Percentiles rank a stretch among this genome's conserved stretches.
Evolutionary conservation across 75 land plant genomes (phyloP).

Genomic region (Cunninghamia lanceolata): DNA sequence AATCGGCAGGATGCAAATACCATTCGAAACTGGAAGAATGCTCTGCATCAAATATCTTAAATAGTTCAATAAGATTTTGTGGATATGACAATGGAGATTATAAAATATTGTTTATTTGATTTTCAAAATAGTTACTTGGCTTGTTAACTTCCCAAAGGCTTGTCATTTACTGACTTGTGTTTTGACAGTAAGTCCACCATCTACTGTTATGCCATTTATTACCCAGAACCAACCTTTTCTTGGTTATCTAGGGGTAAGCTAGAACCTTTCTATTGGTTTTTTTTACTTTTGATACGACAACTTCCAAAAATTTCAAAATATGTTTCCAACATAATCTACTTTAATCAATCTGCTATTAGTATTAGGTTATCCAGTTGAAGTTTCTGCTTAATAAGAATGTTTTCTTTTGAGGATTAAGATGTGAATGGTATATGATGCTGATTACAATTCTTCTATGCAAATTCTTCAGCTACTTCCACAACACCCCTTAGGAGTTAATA

Average conservation of each 20-base stretch:
- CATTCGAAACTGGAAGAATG: too few species aligned
- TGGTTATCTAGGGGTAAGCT: conserved; percentile 6
- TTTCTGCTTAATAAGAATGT: neutral
- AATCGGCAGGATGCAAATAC: too few species aligned
- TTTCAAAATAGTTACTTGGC: neutral
- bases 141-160: neutral
- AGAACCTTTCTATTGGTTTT: neutral
- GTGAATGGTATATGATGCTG: neutral
- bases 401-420: neutral
- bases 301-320: neutral
- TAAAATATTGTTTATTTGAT: neutral
- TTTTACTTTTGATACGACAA: neutral
- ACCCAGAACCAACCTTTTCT: neutral
- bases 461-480: conserved; percentile 15
- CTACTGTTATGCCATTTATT: neutral
- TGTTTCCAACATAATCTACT: neutral
- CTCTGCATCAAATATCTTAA: too few species aligned
- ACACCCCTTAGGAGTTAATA: conserved; percentile 23
- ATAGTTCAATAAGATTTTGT: conserved; percentile 31
- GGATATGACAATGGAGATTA: neutral
- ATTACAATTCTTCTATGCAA: neutral
- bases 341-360: neutral
- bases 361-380: neutral
- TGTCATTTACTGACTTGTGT: neutral
- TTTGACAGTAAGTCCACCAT: neutral